A percentile compares a stretch with the other conserved stretches of the same genome.
These are phyloP conservation scores for Colletotrichum navitas DNA, from an alignment of 2,329 filamentous ascomycete species.

Conservation along the genomic window DNA sequence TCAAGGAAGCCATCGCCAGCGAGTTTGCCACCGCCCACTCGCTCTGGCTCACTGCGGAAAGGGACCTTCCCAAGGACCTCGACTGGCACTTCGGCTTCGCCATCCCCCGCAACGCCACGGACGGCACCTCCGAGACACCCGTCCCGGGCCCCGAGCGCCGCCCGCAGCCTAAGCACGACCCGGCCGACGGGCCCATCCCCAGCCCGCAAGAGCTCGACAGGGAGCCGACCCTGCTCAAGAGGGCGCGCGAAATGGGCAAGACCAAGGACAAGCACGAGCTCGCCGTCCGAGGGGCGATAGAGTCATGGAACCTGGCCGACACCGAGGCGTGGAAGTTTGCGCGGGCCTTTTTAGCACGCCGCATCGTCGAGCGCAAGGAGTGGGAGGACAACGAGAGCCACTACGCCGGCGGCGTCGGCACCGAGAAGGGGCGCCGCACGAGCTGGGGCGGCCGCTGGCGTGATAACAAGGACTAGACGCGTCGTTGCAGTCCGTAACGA, in stretches of 20 bases:
- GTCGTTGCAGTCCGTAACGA: not conserved
- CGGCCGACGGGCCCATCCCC: constrained; percentile 62
- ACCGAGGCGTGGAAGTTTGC: constrained; percentile 84
- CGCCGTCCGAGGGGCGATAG: constrained; percentile 66
- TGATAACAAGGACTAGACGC: constrained; percentile 45
- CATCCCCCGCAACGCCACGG: constrained; percentile 71
- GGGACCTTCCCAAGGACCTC: constrained; percentile 74
- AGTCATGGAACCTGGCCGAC: constrained; percentile 78
- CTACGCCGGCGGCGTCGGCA: constrained; percentile 73
- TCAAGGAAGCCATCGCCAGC: constrained; percentile 86
- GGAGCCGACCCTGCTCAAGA: constrained; percentile 67
- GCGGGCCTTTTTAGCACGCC: constrained; percentile 74
- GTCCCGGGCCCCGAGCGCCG: constrained; percentile 69
- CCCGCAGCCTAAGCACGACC: constrained; percentile 63
- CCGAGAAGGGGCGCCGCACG: constrained; percentile 56
- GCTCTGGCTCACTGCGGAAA: constrained; percentile 85
- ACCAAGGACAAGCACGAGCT: constrained; percentile 59
- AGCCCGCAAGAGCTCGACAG: constrained; percentile 64
- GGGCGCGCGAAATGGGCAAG: constrained; percentile 59
- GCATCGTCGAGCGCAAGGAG: constrained; percentile 70
- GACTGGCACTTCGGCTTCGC: constrained; percentile 93
- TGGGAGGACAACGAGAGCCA: constrained; percentile 79
- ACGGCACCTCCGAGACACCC: constrained; percentile 68
- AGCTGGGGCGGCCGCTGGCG: constrained; percentile 52
- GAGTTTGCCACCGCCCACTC: constrained; percentile 73